A percentile compares a stretch with the other conserved stretches of the same genome.
These are phyloP conservation scores for Pythium brassicae DNA, from an alignment of 352 stramenopile species.

Conservation along the genomic window DNA sequence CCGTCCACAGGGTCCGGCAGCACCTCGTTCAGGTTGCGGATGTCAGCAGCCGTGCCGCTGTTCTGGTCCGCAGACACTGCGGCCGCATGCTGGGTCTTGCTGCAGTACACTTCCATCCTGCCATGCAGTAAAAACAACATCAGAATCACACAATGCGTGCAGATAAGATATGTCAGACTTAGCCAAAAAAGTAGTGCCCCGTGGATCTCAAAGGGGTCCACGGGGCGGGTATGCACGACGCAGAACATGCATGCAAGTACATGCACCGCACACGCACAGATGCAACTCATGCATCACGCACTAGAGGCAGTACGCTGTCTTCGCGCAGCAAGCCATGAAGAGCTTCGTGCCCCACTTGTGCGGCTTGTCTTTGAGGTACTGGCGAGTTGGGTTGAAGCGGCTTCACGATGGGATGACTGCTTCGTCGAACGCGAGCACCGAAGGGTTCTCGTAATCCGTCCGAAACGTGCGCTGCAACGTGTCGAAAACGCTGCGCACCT, in stretches of 20 bases:
- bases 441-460: not conserved
- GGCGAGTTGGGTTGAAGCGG: not conserved
- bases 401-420: not conserved
- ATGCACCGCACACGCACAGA: not conserved
- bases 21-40: not conserved
- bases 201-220: no score
- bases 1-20: not conserved
- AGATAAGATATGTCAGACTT: not conserved
- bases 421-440: not conserved
- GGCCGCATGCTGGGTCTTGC: not conserved
- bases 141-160: not conserved
- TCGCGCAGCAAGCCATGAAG: not conserved
- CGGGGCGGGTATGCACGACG: not conserved
- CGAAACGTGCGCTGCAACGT: conserved; percentile 1
- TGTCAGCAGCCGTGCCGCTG: no score
- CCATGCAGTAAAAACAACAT: not conserved
- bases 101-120: not conserved
- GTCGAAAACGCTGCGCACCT: conserved; percentile 3
- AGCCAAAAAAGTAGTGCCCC: not conserved
- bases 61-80: no score
- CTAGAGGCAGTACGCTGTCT: not conserved
- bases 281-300: not conserved
- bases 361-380: not conserved
- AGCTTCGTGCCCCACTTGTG: not conserved
- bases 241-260: not conserved